Percentiles rank a stretch among this genome's conserved stretches.
Conservation (phyloP, 148 eudicot species). For the Silene latifolia region DNA sequence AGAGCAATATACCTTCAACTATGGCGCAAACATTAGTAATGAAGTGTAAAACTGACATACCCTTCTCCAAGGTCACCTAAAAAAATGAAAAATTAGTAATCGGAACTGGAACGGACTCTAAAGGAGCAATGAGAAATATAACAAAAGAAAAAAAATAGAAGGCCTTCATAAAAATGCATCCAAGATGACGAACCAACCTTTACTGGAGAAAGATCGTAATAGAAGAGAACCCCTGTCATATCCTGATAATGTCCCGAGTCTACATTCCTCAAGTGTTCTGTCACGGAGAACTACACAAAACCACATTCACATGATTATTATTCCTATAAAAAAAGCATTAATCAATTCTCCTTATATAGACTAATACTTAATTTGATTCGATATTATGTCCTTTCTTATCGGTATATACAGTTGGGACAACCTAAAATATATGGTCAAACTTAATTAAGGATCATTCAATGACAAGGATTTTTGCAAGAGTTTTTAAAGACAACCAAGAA, state of each 20-base stretch:
- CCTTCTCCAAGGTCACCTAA: conserved; percentile 77
- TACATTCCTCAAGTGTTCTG: conserved; percentile 62
- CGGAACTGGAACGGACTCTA: background rate
- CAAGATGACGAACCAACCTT: conserved; percentile 42
- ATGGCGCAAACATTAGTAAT: conserved; percentile 82
- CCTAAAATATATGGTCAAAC: conserved; percentile 48
- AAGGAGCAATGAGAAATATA: background rate
- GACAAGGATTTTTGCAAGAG: background rate
- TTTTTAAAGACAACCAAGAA: background rate
- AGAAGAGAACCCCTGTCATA: conserved; percentile 79
- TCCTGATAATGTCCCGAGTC: conserved; percentile 50
- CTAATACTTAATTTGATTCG: conserved; percentile 73
- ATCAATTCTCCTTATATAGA: conserved; percentile 11
- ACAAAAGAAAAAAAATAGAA: background rate
- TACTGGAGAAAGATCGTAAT: conserved; percentile 83
- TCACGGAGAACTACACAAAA: conserved; percentile 73
- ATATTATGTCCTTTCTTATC: conserved; percentile 49
- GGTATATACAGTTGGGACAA: conserved; percentile 79
- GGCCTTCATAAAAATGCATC: background rate
- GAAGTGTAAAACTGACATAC: conserved; percentile 69
- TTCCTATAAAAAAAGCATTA: background rate
- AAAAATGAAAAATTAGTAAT: conserved; percentile 12
- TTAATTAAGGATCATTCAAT: conserved; percentile 12
- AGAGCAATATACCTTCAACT: conserved; percentile 60
- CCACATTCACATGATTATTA: background rate